Evolutionary conservation across 805 yeast genomes (phyloP), one percentile per base, ranked within the genome.

Genomic region (Kodamaea neixiangensis): DNA sequence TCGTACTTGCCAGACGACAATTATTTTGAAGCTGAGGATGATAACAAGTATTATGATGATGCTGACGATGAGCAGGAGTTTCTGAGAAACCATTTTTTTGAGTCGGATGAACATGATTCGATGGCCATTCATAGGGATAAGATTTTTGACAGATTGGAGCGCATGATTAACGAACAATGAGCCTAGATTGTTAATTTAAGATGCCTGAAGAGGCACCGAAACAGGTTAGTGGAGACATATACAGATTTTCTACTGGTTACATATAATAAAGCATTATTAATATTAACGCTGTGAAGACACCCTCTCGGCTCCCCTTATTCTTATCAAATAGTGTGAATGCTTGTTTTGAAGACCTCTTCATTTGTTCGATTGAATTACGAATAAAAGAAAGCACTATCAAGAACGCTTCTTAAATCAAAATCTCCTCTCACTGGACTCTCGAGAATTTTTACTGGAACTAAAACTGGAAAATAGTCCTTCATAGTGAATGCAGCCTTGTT

Each of bases 61-160:
- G 41, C 17, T 6, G 41, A 37, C 6, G 41, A 20, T 48, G 52
- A 50, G 13, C 58, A 54, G n/a, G 56, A 54, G 11, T 65, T 63
- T 40, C 63, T 66, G 51, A 60, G 89, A 49, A 78, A 84, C 55
- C 63, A 65, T n/a, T 85, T 85, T 58, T 85, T 84, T 58, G 71
- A 76, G 2, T 64, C 68, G 5, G 90, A 85, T 49, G 73, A 69
- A 35, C 82, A 81, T 25, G 86, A 83, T 58, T 83, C 81, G 3
- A 44, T 83, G 55, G 89, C 89, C 0, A 73, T 77, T 1, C 85
- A 86, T 58, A 66, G 91, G 48, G 90, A 85, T 58, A 70, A 66
- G 44, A 83, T 85, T 4, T 85, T 85, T 63, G 82, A 82, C 0
- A 73, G 71, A 49, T 63, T 86, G 21, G 81, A 85, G 55, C 68